Base-by-base conservation (phyloP, 352 stramenopile genomes). In the Saprolegnia parasitica region DNA sequence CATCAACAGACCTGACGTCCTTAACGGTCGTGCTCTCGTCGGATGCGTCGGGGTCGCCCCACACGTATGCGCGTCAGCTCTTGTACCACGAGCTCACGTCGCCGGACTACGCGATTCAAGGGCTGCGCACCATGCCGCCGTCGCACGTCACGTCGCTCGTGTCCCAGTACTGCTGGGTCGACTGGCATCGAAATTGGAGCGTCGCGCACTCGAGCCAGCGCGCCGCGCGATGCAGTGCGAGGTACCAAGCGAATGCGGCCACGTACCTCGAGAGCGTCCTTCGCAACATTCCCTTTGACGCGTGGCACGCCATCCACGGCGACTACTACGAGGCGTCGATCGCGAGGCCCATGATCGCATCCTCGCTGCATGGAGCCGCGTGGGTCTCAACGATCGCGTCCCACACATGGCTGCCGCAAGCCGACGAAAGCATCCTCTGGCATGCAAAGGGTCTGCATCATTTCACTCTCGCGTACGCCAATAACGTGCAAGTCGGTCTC, bases 161-260 rank as follows among this genome's bases (percentile, higher is more conserved):
- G 13, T 24, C 56, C 3, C 56, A 63, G 21, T 63, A 63, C 21
- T 63, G 56, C 35, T 63, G 56, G 56, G 56, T 63, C 1, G 56
- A 63, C 35, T 63, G 42, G 8, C 5, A 63, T 10, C 15, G n/a
- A 9, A 21, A 23, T 16, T 63, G 56, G 56, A 32, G 23, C 15
- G 6, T 63, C 6, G 56, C 56, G 5, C 35, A 63, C 40, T 50
- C 56, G 13, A 8, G 13, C 5, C 11, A 21, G 4, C 56, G 56
- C 5, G 11, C 42, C 18, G 10, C 8, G 9, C 56, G 56, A 32
- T 63, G 56, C 20, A 1, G n/a, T 1, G 56, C 3, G 4, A 13
- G 26, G 20, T 29, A 29, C 13, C 18, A 18, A 5, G 21, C n/a
- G 24, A 63, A 63, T n/a, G 56, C 56, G 1, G 56, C 56, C 56